Base-by-base conservation (phyloP, 352 stramenopile species). In the Discostella stelligera region DNA sequence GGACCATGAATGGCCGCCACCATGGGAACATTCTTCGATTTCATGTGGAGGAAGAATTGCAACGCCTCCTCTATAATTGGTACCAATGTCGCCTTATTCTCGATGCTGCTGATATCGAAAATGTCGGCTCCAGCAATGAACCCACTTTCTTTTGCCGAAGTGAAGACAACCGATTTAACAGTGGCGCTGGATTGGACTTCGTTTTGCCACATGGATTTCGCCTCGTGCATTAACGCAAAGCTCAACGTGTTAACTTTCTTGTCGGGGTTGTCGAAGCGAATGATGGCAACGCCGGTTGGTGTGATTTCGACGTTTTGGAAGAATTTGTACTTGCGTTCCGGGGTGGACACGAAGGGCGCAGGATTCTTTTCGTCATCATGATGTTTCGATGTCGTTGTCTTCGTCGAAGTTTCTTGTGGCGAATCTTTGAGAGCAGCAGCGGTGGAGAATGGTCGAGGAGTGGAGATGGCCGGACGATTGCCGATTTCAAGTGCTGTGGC, bases 81-180 rank as follows among this genome's bases (percentile, higher is more conserved):
- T 55, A 98, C 84, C 18, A 98, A 73, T 62, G 90, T 85, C 77
- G 93, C 85, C 82, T 98, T 98, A 84, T 98, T 91, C 62, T 96
- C 90, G 32, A 98, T 89, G n/a, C 84, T 90, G 77, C 94, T 91
- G 21, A 99, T 95, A 87, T 98, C 96, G 56, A 95, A 91, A 87
- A 99, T 99, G 82, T 99, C 97, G 3, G 97, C 97, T 52, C 97
- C 97, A 14, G 96, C 97, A 82, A 99, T 98, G 84, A 98, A 99
- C 85, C 96, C 98, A 61, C 96, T 95, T 0, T 95, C 94, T 83
- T 99, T 99, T 69, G 88, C 94, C 21, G 96, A 98, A 44, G 98
- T 96, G 85, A 99, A 97, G 72, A 99, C 96, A 39, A 98, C 95
- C 23, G 95, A 96, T 89, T 98, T 98, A 80, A 99, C 94, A 66